Evolutionary conservation across 306 rosid species (phyloP).

Genomic region (Sindora glabra): DNA sequence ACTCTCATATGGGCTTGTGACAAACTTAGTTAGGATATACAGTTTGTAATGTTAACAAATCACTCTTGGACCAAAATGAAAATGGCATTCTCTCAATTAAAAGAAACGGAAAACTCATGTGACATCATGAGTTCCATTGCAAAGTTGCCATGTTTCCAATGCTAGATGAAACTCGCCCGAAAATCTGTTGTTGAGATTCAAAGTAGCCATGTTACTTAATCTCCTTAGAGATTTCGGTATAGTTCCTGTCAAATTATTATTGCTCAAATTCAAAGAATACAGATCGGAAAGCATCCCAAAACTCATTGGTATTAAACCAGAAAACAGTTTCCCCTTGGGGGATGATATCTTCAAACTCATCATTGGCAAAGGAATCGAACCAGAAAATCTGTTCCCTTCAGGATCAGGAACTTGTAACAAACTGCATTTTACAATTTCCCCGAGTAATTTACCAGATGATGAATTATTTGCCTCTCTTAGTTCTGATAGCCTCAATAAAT

Average conservation of each 20-base stretch:
- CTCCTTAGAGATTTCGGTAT: constrained; percentile 46
- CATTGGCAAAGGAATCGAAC: constrained; percentile 37
- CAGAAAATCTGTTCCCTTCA: constrained; percentile 43
- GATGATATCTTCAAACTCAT: constrained; percentile 35
- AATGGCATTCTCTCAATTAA: too few species aligned
- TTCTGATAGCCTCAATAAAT: constrained; percentile 43
- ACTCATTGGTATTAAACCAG: constrained; percentile 44
- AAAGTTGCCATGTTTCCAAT: constrained; percentile 46
- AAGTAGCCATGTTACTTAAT: constrained; percentile 44
- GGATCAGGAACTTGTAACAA: constrained; percentile 51
- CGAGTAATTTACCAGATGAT: constrained; percentile 43
- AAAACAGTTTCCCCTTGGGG: constrained; percentile 42
- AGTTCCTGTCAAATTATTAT: constrained; percentile 46
- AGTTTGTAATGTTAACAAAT: too few species aligned
- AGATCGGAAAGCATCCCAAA: constrained; percentile 42
- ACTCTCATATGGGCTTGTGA: too few species aligned
- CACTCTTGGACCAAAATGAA: too few species aligned
- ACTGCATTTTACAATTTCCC: constrained; percentile 44
- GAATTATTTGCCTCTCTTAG: constrained; percentile 39
- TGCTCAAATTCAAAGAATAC: constrained; percentile 47
- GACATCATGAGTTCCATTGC: too few species aligned
- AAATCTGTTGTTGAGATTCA: constrained; percentile 63
- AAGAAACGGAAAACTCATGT: too few species aligned
- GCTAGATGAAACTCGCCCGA: constrained; percentile 30
- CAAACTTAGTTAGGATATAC: too few species aligned